Percentiles rank a stretch among this genome's conserved stretches.
phyloP scores from a whole-genome alignment of 78 protist species.

The Dictyostelium brefeldianum region DNA sequence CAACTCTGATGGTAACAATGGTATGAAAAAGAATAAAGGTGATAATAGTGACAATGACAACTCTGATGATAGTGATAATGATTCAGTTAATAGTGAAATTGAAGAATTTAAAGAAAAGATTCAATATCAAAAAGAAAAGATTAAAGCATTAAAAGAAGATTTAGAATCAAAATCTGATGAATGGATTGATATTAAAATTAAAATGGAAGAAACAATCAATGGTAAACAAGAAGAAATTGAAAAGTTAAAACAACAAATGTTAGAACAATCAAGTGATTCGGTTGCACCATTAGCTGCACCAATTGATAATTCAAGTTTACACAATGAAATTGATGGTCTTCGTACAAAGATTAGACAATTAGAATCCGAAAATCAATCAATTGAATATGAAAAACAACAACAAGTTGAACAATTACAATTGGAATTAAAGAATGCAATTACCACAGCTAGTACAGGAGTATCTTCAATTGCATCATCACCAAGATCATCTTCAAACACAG shows the following conservation, averaged over 20 bases:
- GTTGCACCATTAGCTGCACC: not conserved
- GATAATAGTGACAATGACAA: not conserved
- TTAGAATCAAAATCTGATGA: constrained; percentile 68
- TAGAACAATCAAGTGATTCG: not conserved
- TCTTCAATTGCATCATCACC: not conserved
- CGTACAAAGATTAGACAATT: not conserved
- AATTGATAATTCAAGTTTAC: not conserved
- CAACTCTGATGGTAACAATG: no score
- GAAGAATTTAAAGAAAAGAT: constrained; percentile 54
- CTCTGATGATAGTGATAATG: not conserved
- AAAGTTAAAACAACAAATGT: not conserved
- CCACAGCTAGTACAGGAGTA: not conserved
- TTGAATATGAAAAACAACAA: not conserved
- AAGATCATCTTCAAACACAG: not conserved
- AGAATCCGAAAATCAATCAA: not conserved
- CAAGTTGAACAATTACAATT: not conserved
- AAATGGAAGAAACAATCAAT: constrained; percentile 26
- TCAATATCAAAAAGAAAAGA: constrained; percentile 54
- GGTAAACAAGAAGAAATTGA: constrained; percentile 5
- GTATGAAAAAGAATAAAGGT: not conserved
- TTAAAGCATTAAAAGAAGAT: constrained; percentile 44
- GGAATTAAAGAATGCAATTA: not conserved
- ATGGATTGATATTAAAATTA: constrained; percentile 27
- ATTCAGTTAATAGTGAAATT: not conserved
- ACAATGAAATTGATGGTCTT: not conserved